These are phyloP conservation scores for Hawksworthiomyces lignivorus DNA, from an alignment of 2,329 filamentous ascomycete genomes.

Conservation along the genomic window DNA sequence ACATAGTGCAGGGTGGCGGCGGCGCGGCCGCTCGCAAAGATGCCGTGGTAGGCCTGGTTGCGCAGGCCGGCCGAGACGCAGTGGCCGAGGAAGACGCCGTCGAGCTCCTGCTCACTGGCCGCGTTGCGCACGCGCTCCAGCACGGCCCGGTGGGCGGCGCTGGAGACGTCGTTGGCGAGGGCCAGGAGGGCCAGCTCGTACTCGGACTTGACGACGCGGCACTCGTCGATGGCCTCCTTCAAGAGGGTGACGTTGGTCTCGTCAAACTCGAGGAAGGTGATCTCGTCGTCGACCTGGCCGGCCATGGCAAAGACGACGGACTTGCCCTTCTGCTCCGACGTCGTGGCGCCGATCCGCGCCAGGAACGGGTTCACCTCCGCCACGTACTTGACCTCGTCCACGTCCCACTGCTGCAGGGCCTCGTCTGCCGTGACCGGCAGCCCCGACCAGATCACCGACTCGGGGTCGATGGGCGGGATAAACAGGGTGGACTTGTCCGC, in stretches of 20 bases:
- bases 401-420: slow-evolving; percentile 68
- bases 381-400: slow-evolving; percentile 68
- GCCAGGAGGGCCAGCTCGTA: slow-evolving; percentile 67
- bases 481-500: slow-evolving; percentile 72
- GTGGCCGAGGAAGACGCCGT: slow-evolving; percentile 69
- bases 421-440: slow-evolving; percentile 71
- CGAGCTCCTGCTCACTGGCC: slow-evolving; percentile 73
- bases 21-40: slow-evolving; percentile 71
- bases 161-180: slow-evolving; percentile 63
- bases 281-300: slow-evolving; percentile 63
- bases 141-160: slow-evolving; percentile 57
- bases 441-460: slow-evolving; percentile 88
- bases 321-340: slow-evolving; percentile 30
- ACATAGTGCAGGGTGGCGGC: slow-evolving; percentile 86
- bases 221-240: slow-evolving; percentile 59
- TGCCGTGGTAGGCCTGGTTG: slow-evolving; percentile 81
- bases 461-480: slow-evolving; percentile 82
- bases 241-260: slow-evolving; percentile 50
- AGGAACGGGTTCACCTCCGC: slow-evolving; percentile 70
- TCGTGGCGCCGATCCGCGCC: slow-evolving; percentile 34
- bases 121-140: slow-evolving; percentile 54
- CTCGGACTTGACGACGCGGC: slow-evolving; percentile 64
- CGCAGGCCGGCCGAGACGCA: slow-evolving; percentile 69
- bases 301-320: slow-evolving; percentile 62
- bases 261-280: slow-evolving; percentile 65